phyloP scores from a whole-genome alignment of 176 grass and related monocot species.

The Cocos nucifera region DNA sequence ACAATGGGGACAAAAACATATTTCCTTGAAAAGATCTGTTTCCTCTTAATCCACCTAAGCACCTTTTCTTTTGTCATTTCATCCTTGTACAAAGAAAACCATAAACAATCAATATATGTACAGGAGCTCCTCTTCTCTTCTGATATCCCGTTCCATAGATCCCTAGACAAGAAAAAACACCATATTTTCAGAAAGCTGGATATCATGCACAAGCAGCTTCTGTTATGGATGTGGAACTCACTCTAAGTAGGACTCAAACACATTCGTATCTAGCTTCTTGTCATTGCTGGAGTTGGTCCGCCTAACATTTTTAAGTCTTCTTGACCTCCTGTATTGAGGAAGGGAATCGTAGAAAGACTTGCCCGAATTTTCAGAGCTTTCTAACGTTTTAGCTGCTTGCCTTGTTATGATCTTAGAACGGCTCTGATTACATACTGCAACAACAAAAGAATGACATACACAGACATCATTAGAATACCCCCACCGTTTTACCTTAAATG shows the following conservation, averaged over 20 bases:
- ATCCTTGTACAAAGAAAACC: constrained; percentile 68
- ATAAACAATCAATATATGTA: constrained; percentile 79
- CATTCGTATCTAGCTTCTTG: constrained; percentile 46
- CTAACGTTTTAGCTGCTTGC: constrained; percentile 13
- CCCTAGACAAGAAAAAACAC: constrained; percentile 38
- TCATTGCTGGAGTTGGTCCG: constrained; percentile 32
- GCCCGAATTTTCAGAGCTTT: constrained; percentile 8
- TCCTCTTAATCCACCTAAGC: constrained; percentile 77
- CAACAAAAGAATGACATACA: constrained; percentile 6
- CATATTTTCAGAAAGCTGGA: constrained; percentile 2
- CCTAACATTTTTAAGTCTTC: constrained; percentile 25
- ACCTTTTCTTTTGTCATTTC: constrained; percentile 40
- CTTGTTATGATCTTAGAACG: constrained; percentile 27
- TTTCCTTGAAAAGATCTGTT: constrained; percentile 68
- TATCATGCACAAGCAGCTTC: background rate
- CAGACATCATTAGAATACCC: no score
- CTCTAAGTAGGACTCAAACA: constrained; percentile 83
- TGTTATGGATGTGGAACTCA: constrained; percentile 26
- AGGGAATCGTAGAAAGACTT: constrained; percentile 28
- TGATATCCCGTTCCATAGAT: constrained; percentile 62
- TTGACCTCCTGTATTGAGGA: constrained; percentile 22
- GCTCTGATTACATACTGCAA: constrained; percentile 40
- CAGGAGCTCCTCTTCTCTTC: constrained; percentile 63
- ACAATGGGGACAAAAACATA: constrained; percentile 89
- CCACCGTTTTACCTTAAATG: no score